Evolutionary conservation across 2,329 filamentous ascomycete genomes (phyloP), one percentile per base, ranked within the genome.

Genomic region (Canariomyces notabilis): DNA sequence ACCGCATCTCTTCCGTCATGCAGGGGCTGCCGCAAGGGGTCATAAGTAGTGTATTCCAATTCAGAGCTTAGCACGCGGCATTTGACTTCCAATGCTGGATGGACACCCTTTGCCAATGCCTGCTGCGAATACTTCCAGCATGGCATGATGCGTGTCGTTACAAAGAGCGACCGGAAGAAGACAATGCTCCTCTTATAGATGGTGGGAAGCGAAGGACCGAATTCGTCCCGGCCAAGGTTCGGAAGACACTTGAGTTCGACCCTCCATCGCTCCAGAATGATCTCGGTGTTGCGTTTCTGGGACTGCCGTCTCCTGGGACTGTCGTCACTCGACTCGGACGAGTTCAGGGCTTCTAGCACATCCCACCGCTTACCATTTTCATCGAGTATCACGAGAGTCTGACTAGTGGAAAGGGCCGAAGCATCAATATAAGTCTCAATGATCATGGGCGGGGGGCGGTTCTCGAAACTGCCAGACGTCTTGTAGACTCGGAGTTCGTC

Each of bases 141-240:
- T 2, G 93, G 93, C 51, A 95, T 71, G 51, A 96, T 78, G 58
- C 87, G 85, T 33, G 88, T 80, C 44, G 87, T 86, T 40, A 87
- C 81, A 64, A 87, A 95, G 37, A 98, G 75, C 2, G 89, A 89
- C 50, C 93, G 80, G 67, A 97, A 96, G 58, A 96, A 82, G 56
- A 97, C 86, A 54, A 98, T 95, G 58, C 87, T 89, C 69, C 95
- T 93, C 70, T 98, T 98, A 75, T 98, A 98, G 48, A 95, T 83
- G 42, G 88, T 91, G 12, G 93, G 89, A 42, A 97, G 71, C 23
- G 71, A 73, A 9, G 72, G 72, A 6, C 77, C 78, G 62, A 83
- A 87, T 61, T 79, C 79, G 38, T 78, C 73, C 14, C 63, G 58
- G 23, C 64, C 59, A 54, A 75, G 63, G 63, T 72, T 63, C 47